Percentiles rank a stretch among this genome's conserved stretches.
phyloP scores from a whole-genome alignment of 2,329 filamentous ascomycete genomes.

The Trichoderma breve region DNA sequence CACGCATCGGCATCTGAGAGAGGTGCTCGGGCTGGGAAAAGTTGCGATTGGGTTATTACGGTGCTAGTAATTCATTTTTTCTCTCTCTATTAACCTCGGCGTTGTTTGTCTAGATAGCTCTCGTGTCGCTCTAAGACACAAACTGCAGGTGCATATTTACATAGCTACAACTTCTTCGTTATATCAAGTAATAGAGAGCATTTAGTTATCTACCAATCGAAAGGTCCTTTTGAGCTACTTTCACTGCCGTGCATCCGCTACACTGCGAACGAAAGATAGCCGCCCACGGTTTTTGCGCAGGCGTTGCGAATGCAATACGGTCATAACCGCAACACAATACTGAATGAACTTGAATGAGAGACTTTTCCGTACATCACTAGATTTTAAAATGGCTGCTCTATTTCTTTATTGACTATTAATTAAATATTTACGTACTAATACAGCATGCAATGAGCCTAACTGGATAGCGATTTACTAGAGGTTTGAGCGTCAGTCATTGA shows the following conservation, averaged over 20 bases:
- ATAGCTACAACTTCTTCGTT: not conserved
- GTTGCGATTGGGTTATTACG: not conserved
- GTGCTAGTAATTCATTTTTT: not conserved
- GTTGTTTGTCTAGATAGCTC: not conserved
- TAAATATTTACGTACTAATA: not conserved
- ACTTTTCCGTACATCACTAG: not conserved
- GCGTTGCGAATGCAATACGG: not conserved
- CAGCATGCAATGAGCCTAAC: not conserved
- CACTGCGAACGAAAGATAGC: not conserved
- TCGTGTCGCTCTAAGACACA: not conserved
- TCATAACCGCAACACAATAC: not conserved
- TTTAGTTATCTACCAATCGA: not conserved
- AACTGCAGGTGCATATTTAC: not conserved
- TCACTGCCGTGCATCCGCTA: not conserved
- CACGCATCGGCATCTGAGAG: not conserved
- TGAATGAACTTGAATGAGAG: not conserved
- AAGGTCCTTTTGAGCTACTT: not conserved
- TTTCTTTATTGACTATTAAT: not conserved
- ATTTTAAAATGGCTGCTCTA: not conserved
- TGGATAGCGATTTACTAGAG: not conserved
- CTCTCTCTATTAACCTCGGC: constrained; percentile 32
- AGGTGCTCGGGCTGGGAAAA: not conserved
- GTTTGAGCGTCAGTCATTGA: not conserved
- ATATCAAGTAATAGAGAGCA: not conserved
- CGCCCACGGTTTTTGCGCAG: not conserved